Evolutionary conservation across 1,284 basidiomycete genomes (phyloP), one percentile per base, ranked within the genome.

Genomic region (Ganoderma leucocontextum): DNA sequence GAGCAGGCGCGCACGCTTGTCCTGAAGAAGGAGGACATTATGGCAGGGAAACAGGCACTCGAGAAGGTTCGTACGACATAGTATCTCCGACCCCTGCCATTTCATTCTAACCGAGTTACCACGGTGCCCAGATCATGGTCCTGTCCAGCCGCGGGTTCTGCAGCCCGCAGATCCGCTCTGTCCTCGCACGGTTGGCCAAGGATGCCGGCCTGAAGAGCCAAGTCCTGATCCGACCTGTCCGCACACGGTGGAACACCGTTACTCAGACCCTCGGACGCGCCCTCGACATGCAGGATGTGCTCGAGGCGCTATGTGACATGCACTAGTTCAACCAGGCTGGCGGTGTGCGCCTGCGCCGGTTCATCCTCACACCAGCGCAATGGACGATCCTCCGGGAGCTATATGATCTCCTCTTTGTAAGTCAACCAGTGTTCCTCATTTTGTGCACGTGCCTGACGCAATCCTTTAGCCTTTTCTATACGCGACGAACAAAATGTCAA

Each of bases 161-260:
- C 22, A 60, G 59, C 5, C 59, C 59, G 1, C 22, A 25, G 9
- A 12, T 22, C 4, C 59, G 59, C 13, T 22, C 17, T 2, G 59
- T 42, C 22, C 59, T 60, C 9, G 59, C 19, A n/a, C n/a, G 29
- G 9, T 38, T 60, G 39, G 39, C 59, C 1, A 41, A 25, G 7
- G n/a, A 41, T 0, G 6, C 9, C 0, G 12, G 29, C 1, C 39
- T 60, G 22, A 33, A 42, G 9, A 22, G 35, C 22, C 13, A 41
- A n/a, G 35, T 36, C 1, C 36, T 60, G 10, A 12, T 60, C 10
- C 22, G 38, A 4, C 36, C 59, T 0, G 59, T 60, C 2, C 19
- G 12, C n/a, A 60, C 22, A 12, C 59, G 59, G n/a, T 60, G 59
- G 59, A 60, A 60, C 59, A 60, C 59, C 0, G 22, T 60, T 1